A percentile compares a stretch with the other conserved stretches of the same genome.
phyloP scores from a whole-genome alignment of 2,329 filamentous ascomycete species.

The Plenodomus tracheiphilus region DNA sequence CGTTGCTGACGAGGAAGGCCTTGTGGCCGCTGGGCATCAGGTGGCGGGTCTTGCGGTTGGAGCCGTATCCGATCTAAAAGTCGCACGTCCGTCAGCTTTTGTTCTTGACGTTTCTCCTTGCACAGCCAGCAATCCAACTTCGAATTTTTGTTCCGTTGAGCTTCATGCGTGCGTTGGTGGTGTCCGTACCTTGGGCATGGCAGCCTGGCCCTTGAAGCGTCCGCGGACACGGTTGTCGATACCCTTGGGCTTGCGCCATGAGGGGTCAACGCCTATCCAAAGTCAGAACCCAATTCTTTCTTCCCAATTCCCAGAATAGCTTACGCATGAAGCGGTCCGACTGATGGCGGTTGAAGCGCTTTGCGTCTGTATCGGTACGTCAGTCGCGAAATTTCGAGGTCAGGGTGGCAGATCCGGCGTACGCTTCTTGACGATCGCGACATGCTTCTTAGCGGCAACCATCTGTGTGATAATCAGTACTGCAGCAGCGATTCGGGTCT shows the following conservation, averaged over 20 bases:
- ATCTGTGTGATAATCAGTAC: constrained; percentile 62
- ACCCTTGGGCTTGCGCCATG: constrained; percentile 99
- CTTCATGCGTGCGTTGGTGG: background rate
- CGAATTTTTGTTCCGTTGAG: background rate
- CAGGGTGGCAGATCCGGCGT: constrained; percentile 56
- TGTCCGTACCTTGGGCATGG: constrained; percentile 91
- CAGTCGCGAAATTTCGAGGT: constrained; percentile 37
- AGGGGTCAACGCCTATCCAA: constrained; percentile 64
- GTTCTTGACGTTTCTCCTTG: constrained; percentile 1
- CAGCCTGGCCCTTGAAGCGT: constrained; percentile 93
- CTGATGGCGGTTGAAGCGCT: constrained; percentile 97
- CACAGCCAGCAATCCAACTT: background rate
- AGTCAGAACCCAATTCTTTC: constrained; percentile 29
- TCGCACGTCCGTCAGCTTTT: constrained; percentile 35
- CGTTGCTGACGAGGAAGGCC: constrained; percentile 98
- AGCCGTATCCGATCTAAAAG: constrained; percentile 91
- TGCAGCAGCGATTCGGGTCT: constrained; percentile 6
- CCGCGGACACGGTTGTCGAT: constrained; percentile 98
- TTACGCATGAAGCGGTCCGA: constrained; percentile 89
- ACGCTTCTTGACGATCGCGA: constrained; percentile 99
- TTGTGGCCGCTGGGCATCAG: constrained; percentile 99
- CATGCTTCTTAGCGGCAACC: constrained; percentile 99
- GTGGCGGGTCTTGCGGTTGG: constrained; percentile 99
- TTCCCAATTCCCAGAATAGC: constrained; percentile 16
- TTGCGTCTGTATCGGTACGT: constrained; percentile 68